These are phyloP conservation scores for Orychophragmus violaceus DNA, from an alignment of 345 rosid species.

Conservation along the genomic window DNA sequence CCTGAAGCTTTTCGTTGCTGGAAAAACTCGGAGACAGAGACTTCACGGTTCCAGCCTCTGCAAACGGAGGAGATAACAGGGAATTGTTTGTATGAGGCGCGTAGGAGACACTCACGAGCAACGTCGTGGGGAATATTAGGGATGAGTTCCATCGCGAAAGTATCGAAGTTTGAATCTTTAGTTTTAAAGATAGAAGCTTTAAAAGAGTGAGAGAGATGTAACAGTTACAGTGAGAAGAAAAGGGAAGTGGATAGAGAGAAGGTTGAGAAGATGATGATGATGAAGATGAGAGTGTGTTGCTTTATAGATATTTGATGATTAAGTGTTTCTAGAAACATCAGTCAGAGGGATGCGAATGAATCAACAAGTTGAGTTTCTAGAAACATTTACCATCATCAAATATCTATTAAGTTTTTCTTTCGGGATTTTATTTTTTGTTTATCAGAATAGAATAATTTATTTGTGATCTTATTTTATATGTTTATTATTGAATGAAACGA, in stretches of 20 bases:
- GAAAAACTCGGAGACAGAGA: conserved; percentile 39
- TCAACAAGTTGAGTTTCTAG: too few species aligned
- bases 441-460: too few species aligned
- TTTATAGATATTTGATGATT: conserved; percentile 23
- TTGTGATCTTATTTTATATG: too few species aligned
- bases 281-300: conserved; percentile 12
- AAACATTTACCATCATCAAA: too few species aligned
- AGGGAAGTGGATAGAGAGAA: conserved; percentile 6
- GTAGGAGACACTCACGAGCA: conserved; percentile 54
- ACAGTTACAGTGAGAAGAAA: background rate
- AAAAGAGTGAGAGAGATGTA: background rate
- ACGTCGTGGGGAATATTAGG: conserved; percentile 52
- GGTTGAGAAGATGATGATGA: conserved; percentile 12
- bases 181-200: background rate
- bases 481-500: background rate
- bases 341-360: too few species aligned
- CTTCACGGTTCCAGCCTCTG: conserved; percentile 48
- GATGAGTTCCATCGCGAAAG: conserved; percentile 58
- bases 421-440: too few species aligned
- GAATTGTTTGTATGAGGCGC: conserved; percentile 36
- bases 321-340: conserved; percentile 30
- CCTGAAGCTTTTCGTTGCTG: conserved; percentile 28
- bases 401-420: too few species aligned
- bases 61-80: conserved; percentile 38
- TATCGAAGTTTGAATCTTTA: background rate